phyloP scores from a whole-genome alignment of 345 rosid species.

The Kernera saxatilis region DNA sequence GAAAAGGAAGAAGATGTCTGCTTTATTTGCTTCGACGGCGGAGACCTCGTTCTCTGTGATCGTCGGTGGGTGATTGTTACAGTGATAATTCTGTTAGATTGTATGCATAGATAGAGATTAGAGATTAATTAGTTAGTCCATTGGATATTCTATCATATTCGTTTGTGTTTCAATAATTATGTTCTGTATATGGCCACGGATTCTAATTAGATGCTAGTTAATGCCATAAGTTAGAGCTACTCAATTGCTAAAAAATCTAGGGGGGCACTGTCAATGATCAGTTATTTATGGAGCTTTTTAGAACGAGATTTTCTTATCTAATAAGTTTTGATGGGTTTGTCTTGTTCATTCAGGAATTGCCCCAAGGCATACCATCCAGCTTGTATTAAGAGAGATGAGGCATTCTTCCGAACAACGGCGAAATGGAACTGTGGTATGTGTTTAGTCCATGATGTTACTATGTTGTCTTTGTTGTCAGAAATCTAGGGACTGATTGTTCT shows the following conservation, averaged over 20 bases:
- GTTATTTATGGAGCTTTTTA: neutral
- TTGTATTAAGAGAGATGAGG: constrained; percentile 86
- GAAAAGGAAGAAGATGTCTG: constrained; percentile 94
- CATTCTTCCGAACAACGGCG: constrained; percentile 75
- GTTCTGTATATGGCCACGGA: neutral
- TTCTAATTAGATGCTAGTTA: neutral
- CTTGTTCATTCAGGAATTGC: constrained; percentile 61
- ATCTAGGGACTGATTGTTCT: neutral
- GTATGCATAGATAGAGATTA: neutral
- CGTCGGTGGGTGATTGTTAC: constrained; percentile 56
- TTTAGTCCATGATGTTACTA: constrained; percentile 4
- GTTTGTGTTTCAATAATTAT: no score
- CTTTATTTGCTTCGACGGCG: constrained; percentile 98
- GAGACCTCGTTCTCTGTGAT: constrained; percentile 95
- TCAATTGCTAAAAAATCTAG: constrained; percentile 5
- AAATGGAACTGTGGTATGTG: constrained; percentile 95
- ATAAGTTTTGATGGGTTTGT: constrained; percentile 9
- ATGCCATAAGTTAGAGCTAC: constrained; percentile 10
- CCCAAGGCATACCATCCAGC: constrained; percentile 98
- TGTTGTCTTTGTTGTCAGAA: neutral
- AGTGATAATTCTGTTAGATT: neutral
- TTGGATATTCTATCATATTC: neutral
- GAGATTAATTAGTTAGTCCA: neutral
- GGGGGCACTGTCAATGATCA: neutral
- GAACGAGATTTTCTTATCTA: neutral